phyloP scores from a whole-genome alignment of 2,329 filamentous ascomycete species.

The Cordyceps tenuipes region DNA sequence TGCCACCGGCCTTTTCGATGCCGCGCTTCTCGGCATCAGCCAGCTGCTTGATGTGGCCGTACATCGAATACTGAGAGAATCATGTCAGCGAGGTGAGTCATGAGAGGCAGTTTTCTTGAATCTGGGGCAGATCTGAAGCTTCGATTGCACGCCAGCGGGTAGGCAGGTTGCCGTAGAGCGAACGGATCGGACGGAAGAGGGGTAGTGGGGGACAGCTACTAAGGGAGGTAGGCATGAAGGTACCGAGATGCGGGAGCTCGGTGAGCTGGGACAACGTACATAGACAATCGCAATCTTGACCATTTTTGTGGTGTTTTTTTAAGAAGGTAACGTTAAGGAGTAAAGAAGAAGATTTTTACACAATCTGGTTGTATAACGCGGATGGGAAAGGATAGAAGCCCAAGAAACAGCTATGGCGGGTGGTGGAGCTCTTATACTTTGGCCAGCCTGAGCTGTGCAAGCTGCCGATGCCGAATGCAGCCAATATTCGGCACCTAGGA shows the following conservation, averaged over 20 bases:
- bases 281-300: conserved; percentile 88
- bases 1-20: conserved; percentile 78
- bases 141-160: too few relatives aligned
- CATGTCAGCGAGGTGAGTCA: not conserved
- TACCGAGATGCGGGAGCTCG: not conserved
- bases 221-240: not conserved
- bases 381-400: not conserved
- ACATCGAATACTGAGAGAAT: conserved; percentile 72
- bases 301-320: conserved; percentile 46
- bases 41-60: conserved; percentile 78
- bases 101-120: not conserved
- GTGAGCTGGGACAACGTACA: conserved; percentile 42
- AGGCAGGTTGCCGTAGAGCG: not conserved
- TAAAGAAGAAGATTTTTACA: not conserved
- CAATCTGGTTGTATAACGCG: not conserved
- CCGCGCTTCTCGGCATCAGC: conserved; percentile 88
- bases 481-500: not conserved
- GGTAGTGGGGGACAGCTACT: not conserved
- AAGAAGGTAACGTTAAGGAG: conserved; percentile 22
- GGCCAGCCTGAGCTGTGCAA: not conserved
- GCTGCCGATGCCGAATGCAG: not conserved
- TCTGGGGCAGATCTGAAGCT: too few relatives aligned
- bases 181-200: not conserved
- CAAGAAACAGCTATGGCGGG: not conserved
- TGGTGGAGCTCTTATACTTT: conserved; percentile 8